Percentiles rank a stretch among this genome's conserved stretches.
phyloP scores from a whole-genome alignment of 805 yeast genomes.

The Wickerhamomyces kurtzmanii region DNA sequence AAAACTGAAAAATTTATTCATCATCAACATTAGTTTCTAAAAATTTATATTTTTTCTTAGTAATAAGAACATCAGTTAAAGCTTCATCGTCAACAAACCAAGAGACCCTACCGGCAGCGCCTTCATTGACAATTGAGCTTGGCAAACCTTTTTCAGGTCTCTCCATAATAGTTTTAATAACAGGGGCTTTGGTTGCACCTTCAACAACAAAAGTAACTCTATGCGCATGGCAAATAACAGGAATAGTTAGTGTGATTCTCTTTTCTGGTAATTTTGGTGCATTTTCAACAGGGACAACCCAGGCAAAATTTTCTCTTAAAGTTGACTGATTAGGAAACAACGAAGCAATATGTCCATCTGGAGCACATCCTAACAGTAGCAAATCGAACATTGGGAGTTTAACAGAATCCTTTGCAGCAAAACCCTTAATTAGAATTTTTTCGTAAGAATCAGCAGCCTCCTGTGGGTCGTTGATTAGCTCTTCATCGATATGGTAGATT shows the following conservation, averaged over 20 bases:
- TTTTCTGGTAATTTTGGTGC: constrained; percentile 85
- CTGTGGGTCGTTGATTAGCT: constrained; percentile 66
- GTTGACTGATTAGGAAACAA: constrained; percentile 88
- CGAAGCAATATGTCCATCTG: constrained; percentile 98
- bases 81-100: constrained; percentile 98
- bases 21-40: constrained; percentile 1
- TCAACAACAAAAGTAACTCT: constrained; percentile 93
- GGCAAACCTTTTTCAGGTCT: constrained; percentile 96
- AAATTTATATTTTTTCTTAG: constrained; percentile 20
- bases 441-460: constrained; percentile 95
- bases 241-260: constrained; percentile 85
- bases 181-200: constrained; percentile 92
- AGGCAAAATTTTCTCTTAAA: constrained; percentile 81
- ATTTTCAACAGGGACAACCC: constrained; percentile 89
- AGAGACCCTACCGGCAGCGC: constrained; percentile 92
- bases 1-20: no score
- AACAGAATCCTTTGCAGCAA: constrained; percentile 94
- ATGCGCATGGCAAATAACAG: constrained; percentile 90
- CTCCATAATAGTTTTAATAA: constrained; percentile 86
- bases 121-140: constrained; percentile 85
- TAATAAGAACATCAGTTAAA: constrained; percentile 53
- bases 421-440: constrained; percentile 73
- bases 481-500: constrained; percentile 76
- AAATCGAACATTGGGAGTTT: constrained; percentile 92
- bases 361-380: constrained; percentile 91